phyloP scores from a whole-genome alignment of 108 stramenopile genomes.

The Skeletonema menzelii region DNA sequence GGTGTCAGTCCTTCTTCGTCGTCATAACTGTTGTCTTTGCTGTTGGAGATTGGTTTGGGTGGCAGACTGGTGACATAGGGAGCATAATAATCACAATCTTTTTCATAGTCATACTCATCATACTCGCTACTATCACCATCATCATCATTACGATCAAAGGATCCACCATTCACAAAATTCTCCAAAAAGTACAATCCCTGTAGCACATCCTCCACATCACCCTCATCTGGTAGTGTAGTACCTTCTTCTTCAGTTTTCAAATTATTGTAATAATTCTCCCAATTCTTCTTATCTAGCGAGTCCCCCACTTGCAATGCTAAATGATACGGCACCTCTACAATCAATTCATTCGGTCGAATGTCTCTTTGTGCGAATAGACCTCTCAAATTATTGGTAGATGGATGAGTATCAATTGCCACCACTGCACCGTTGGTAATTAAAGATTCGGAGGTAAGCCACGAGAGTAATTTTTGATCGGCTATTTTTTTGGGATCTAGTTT shows the following conservation, averaged over 20 bases:
- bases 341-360: conserved; percentile 4
- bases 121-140: background rate
- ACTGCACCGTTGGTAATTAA: no score
- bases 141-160: background rate
- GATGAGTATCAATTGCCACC: no score
- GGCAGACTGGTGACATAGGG: conserved; percentile 12
- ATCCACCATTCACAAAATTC: background rate
- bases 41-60: background rate
- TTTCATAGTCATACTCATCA: background rate
- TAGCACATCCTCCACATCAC: conserved; percentile 19
- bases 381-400: background rate
- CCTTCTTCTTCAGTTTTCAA: background rate
- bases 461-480: background rate
- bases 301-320: conserved; percentile 8
- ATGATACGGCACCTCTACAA: conserved; percentile 14
- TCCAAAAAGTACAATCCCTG: conserved; percentile 19
- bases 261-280: background rate
- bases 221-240: background rate
- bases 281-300: no score
- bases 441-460: background rate
- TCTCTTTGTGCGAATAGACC: conserved; percentile 14
- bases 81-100: background rate
- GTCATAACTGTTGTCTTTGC: background rate
- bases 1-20: conserved; percentile 19
- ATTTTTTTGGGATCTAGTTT: background rate